A percentile compares a stretch with the other conserved stretches of the same genome.
These are phyloP conservation scores for Sugiyamaella neomexicana DNA, from an alignment of 1,139 yeast genomes.

Conservation along the genomic window DNA sequence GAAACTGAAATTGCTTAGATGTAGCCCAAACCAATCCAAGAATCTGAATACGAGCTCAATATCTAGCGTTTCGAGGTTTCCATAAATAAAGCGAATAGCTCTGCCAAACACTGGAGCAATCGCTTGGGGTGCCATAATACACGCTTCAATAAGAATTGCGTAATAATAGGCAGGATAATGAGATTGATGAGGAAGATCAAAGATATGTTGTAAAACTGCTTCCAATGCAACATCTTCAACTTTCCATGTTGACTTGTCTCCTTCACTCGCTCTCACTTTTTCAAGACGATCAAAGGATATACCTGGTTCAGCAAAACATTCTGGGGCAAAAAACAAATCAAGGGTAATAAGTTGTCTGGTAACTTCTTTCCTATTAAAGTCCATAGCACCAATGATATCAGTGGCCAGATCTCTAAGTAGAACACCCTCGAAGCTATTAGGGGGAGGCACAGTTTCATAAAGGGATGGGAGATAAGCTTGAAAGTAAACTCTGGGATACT, in stretches of 20 bases:
- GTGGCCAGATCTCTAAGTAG: conserved; percentile 72
- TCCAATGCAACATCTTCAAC: conserved; percentile 90
- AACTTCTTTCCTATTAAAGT: conserved; percentile 86
- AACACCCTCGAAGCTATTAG: conserved; percentile 58
- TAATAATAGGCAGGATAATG: conserved; percentile 78
- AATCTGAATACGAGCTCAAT: conserved; percentile 72
- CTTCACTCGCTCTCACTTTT: conserved; percentile 38
- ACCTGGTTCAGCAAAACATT: conserved; percentile 80
- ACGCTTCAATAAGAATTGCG: conserved; percentile 83
- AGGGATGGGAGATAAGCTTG: conserved; percentile 61
- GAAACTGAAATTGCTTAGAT: conserved; percentile 88
- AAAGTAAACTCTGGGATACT: conserved; percentile 37
- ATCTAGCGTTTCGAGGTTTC: conserved; percentile 66
- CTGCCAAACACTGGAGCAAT: conserved; percentile 96
- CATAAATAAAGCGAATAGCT: conserved; percentile 81
- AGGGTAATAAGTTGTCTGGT: conserved; percentile 78
- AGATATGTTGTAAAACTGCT: conserved; percentile 72
- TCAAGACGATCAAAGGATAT: conserved; percentile 73
- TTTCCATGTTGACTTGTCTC: conserved; percentile 64
- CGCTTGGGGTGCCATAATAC: conserved; percentile 81
- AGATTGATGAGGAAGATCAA: conserved; percentile 66
- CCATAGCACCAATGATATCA: conserved; percentile 76
- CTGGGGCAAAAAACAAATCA: conserved; percentile 68
- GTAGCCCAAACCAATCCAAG: conserved; percentile 92
- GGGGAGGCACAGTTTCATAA: conserved; percentile 73